These are phyloP conservation scores for Mortierella polycephala DNA, from an alignment of 371 early-diverging fungal genomes.

Conservation along the genomic window DNA sequence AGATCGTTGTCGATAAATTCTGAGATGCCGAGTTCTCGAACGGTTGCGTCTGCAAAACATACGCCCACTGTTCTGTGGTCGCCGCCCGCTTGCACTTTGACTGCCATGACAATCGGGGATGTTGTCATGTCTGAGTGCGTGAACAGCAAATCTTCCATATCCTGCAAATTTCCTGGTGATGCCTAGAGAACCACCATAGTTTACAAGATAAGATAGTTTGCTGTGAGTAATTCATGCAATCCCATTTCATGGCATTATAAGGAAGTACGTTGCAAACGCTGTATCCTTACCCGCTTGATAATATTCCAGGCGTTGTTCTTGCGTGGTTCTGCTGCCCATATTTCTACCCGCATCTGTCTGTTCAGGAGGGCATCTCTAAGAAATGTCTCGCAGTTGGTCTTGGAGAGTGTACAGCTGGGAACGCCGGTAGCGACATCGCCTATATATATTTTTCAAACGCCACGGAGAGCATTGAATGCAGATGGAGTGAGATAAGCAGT, in stretches of 20 bases:
- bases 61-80: constrained; percentile 83
- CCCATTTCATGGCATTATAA: too few species aligned
- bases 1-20: constrained; percentile 94
- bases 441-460: constrained; percentile 13
- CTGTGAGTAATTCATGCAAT: background rate
- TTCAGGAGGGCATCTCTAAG: constrained; percentile 82
- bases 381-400: constrained; percentile 77
- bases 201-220: background rate
- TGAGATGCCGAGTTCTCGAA: constrained; percentile 78
- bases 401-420: constrained; percentile 82
- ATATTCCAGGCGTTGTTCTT: constrained; percentile 55
- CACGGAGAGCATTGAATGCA: background rate
- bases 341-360: constrained; percentile 83
- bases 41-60: constrained; percentile 88
- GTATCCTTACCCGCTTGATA: constrained; percentile 54
- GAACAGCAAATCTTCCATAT: constrained; percentile 91
- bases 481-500: background rate
- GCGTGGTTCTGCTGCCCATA: constrained; percentile 76
- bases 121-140: constrained; percentile 72
- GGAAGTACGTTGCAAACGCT: background rate
- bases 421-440: constrained; percentile 69
- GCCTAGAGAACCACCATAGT: constrained; percentile 57
- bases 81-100: constrained; percentile 65
- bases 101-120: constrained; percentile 87
- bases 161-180: constrained; percentile 93